Base-by-base conservation (phyloP, 2,329 filamentous ascomycete genomes). In the Aureobasidium namibiae region DNA sequence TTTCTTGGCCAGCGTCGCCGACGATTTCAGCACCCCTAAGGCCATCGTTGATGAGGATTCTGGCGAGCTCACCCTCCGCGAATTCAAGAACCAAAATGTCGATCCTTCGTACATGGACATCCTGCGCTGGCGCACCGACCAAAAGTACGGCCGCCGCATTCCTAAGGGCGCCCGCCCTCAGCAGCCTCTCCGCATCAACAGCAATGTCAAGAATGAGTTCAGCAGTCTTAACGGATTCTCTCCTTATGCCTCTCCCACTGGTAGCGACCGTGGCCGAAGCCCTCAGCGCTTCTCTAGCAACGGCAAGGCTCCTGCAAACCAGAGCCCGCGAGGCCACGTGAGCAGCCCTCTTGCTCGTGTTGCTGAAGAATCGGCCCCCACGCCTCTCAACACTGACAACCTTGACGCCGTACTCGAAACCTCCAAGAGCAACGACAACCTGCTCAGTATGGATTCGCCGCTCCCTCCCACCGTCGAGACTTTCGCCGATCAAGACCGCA, bases 71-170 rank as follows among this genome's bases (percentile, higher is more conserved):
- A 96, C 95, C 76, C 78, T 99, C 67, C 85, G 89, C 66, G 90
- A 95, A 72, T 97, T 97, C 79, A 94, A 90, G 79, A 82, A 86
- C 56, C 84, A 88, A 65, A 90, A 90, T 58, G 89, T 96, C 58
- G 92, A 97, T 74, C 94, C 94, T 21, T 82, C 87, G 26, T 99
- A 97, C 73, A 86, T 99, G 69, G 92, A 95, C 70, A 96, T 99
- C 69, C 78, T 99, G 67, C 83, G 94, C 66, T 97, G 94, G 91
- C 86, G 94, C 70, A 86, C 88, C 75, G 94, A 99, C 71, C 92
- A 97, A 73, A 97, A 96, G 76, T 88, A 94, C 72, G 92, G 92
- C 49, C 78, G 83, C 59, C 79, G 78, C 65, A 34, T 65, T 67
- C 2, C 78, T 78, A 52, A 80, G 76, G 64, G 77, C 75, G 64